Evolutionary conservation across 2,329 filamentous ascomycete species (phyloP).

Genomic region (Ceratocystis colombiana): DNA sequence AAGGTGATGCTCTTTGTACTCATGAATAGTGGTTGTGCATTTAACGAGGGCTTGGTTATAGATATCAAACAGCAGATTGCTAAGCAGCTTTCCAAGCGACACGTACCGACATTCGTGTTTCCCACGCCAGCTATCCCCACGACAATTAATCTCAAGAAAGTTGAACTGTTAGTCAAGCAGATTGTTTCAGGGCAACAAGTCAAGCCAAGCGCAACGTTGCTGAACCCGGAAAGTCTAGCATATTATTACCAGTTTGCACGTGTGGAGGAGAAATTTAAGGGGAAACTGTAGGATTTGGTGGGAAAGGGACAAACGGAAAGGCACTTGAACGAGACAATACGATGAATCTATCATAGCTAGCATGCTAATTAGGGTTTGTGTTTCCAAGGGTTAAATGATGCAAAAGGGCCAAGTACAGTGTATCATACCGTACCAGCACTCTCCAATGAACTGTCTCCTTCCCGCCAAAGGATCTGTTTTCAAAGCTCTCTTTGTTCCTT

Average conservation of each 20-base stretch:
- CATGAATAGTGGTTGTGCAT: conserved; percentile 46
- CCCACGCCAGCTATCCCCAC: conserved; percentile 72
- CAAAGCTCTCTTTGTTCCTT: conserved; percentile 12
- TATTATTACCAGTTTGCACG: conserved; percentile 68
- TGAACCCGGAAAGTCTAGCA: conserved; percentile 65
- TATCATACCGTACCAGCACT: not conserved
- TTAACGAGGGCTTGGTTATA: conserved; percentile 45
- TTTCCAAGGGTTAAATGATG: not conserved
- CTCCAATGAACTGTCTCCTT: not conserved
- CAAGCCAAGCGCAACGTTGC: conserved; percentile 63
- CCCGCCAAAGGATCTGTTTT: not conserved
- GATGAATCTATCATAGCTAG: too few species aligned
- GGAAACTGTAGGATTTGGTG: not conserved
- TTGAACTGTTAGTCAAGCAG: conserved; percentile 73
- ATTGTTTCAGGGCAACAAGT: conserved; percentile 67
- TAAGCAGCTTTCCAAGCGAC: conserved; percentile 57
- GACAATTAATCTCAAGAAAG: conserved; percentile 77
- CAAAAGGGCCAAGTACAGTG: not conserved
- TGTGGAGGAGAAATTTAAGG: conserved; percentile 11
- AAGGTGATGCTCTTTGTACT: conserved; percentile 46
- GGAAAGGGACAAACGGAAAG: too few species aligned
- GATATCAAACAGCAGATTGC: conserved; percentile 56
- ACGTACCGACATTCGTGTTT: conserved; percentile 70
- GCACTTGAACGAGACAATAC: too few species aligned
- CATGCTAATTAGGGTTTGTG: not conserved